Percentiles rank a stretch among this genome's conserved stretches.
Conservation (phyloP, 208 protist species). For the Tritrichomonas foetus region DNA sequence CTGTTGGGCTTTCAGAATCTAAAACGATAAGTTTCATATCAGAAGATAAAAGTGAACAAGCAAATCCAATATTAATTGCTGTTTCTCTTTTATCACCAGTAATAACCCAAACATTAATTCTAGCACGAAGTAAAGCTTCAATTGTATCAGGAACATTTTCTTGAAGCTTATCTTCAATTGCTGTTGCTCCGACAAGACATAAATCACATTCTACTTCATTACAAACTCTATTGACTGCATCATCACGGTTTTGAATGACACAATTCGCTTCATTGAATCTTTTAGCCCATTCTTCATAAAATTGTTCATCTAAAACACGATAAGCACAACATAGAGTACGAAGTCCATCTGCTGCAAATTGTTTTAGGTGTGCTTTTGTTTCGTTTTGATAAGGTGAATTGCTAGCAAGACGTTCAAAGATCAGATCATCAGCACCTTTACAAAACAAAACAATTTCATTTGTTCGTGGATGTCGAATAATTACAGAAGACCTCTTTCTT, state of each 20-base stretch:
- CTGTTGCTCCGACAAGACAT: slow-evolving; percentile 59
- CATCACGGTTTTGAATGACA: slow-evolving; percentile 41
- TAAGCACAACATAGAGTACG: slow-evolving; percentile 44
- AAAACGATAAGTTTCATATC: slow-evolving; percentile 41
- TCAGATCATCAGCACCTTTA: slow-evolving; percentile 50
- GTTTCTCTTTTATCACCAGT: slow-evolving; percentile 70
- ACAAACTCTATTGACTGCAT: slow-evolving; percentile 37
- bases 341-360: slow-evolving; percentile 45
- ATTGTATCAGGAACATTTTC: slow-evolving; percentile 61
- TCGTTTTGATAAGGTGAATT: not conserved
- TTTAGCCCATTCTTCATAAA: slow-evolving; percentile 36
- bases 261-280: slow-evolving; percentile 37
- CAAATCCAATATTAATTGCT: slow-evolving; percentile 50
- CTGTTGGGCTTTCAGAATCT: not conserved
- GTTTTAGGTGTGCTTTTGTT: not conserved
- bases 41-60: slow-evolving; percentile 48
- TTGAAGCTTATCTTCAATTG: slow-evolving; percentile 69
- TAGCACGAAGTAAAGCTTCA: slow-evolving; percentile 47
- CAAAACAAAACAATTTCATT: slow-evolving; percentile 45
- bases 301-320: not conserved
- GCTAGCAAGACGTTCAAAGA: not conserved
- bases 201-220: slow-evolving; percentile 55
- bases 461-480: slow-evolving; percentile 23
- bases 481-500: slow-evolving; percentile 42
- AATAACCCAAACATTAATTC: slow-evolving; percentile 66